These are phyloP conservation scores for Pythium scleroteichum DNA, from an alignment of 352 stramenopile species.

Conservation along the genomic window DNA sequence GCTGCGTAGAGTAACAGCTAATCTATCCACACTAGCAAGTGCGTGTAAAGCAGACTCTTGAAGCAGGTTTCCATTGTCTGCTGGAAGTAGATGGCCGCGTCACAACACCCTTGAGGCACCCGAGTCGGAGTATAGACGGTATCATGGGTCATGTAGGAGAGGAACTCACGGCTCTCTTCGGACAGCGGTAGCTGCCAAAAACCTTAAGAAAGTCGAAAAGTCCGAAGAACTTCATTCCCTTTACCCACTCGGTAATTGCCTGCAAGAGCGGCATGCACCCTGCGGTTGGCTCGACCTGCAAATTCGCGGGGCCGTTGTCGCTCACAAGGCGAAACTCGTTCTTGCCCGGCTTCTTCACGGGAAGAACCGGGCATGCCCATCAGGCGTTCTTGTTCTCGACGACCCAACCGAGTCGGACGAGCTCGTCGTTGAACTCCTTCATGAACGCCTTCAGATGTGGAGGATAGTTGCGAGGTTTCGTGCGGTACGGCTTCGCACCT, in stretches of 20 bases:
- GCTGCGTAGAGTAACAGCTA: too few relatives aligned
- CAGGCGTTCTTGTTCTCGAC: constrained; percentile 1
- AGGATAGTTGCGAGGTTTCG: neutral
- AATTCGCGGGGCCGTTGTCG: constrained; percentile 1
- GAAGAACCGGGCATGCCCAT: constrained; percentile 6
- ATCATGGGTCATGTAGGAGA: constrained; percentile 29
- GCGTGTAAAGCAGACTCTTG: too few relatives aligned
- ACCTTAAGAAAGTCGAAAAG: constrained; percentile 3
- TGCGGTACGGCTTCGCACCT: neutral
- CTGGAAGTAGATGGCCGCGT: constrained; percentile 27
- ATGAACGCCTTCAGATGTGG: constrained; percentile 6
- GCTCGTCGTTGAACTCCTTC: constrained; percentile 7
- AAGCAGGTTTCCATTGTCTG: constrained; percentile 11
- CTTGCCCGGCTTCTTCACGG: constrained; percentile 3
- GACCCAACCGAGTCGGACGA: constrained; percentile 1
- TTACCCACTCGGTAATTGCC: neutral
- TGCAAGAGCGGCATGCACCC: constrained; percentile 9
- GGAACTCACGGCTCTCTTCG: constrained; percentile 20
- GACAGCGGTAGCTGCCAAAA: constrained; percentile 28
- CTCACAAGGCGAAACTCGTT: constrained; percentile 1
- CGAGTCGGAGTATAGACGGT: constrained; percentile 27
- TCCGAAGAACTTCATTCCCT: constrained; percentile 8
- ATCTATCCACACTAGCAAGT: too few relatives aligned
- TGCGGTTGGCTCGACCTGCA: neutral
- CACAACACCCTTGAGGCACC: constrained; percentile 25